phyloP scores from a whole-genome alignment of 306 rosid genomes.

The Canavalia ensiformis region DNA sequence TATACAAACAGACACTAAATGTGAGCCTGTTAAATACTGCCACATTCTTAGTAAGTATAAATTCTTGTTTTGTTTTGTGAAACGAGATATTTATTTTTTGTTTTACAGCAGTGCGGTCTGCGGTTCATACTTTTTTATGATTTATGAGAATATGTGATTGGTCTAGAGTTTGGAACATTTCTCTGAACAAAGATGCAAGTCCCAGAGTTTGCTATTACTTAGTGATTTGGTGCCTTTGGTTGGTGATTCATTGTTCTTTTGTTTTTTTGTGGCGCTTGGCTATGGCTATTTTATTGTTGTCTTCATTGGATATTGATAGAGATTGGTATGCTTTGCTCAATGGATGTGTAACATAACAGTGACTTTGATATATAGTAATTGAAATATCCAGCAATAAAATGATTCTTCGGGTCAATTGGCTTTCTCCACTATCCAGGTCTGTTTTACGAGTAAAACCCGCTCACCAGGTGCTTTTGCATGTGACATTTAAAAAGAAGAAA shows the following conservation, averaged over 20 bases:
- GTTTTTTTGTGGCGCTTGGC: not conserved
- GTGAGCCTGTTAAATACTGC: not conserved
- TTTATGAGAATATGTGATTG: not conserved
- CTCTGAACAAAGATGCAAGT: not conserved
- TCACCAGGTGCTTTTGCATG: not conserved
- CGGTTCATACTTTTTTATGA: not conserved
- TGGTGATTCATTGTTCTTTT: not conserved
- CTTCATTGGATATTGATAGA: not conserved
- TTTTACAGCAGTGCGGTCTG: not conserved
- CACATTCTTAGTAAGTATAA: not conserved
- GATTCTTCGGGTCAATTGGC: not conserved
- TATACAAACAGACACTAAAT: not conserved
- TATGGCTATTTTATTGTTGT: not conserved
- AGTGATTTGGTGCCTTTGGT: not conserved
- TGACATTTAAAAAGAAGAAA: not conserved
- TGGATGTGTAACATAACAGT: not conserved
- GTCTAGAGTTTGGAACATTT: not conserved
- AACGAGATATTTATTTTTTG: not conserved
- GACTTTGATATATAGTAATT: not conserved
- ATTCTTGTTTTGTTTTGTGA: not conserved
- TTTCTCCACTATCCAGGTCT: not conserved
- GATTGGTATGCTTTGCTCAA: not conserved
- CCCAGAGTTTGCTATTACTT: not conserved
- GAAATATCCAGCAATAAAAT: not conserved
- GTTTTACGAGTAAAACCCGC: not conserved